A percentile compares a stretch with the other conserved stretches of the same genome.
These are phyloP conservation scores for Didymella pomorum DNA, from an alignment of 2,329 filamentous ascomycete genomes.

Conservation along the genomic window DNA sequence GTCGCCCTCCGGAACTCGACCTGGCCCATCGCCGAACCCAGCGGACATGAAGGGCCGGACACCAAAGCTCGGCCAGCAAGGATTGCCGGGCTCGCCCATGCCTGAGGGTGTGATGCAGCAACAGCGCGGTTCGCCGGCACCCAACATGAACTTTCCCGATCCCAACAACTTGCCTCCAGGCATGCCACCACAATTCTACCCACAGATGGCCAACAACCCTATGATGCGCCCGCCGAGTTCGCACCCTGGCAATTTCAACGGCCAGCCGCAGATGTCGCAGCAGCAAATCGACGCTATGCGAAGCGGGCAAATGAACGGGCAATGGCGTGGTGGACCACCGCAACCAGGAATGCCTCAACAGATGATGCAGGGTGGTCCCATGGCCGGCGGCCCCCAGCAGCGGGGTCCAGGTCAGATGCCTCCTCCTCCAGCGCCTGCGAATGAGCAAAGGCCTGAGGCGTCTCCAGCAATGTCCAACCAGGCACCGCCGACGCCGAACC, in stretches of 20 bases:
- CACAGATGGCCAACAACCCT: slow-evolving; percentile 44
- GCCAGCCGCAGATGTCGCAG: slow-evolving; percentile 69
- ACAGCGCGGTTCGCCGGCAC: slow-evolving; percentile 67
- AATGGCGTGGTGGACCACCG: slow-evolving; percentile 39
- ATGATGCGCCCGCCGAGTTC: slow-evolving; percentile 65
- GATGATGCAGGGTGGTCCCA: slow-evolving; percentile 56
- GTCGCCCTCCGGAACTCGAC: slow-evolving; percentile 72
- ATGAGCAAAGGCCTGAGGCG: slow-evolving; percentile 55
- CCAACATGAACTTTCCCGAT: slow-evolving; percentile 60
- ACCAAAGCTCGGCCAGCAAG: slow-evolving; percentile 74
- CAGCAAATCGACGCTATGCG: slow-evolving; percentile 59
- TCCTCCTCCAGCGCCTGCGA: slow-evolving; percentile 57
- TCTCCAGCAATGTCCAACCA: slow-evolving; percentile 56
- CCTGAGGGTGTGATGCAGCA: slow-evolving; percentile 73
- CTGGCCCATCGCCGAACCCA: slow-evolving; percentile 78
- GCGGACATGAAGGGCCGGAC: slow-evolving; percentile 80
- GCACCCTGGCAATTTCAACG: slow-evolving; percentile 64
- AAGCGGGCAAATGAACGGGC: slow-evolving; percentile 32
- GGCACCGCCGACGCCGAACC: slow-evolving; percentile 79
- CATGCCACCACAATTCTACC: slow-evolving; percentile 51
- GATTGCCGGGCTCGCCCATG: slow-evolving; percentile 72
- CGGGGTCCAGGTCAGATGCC: slow-evolving; percentile 62
- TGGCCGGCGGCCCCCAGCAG: slow-evolving; percentile 74
- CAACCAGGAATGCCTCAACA: slow-evolving; percentile 62
- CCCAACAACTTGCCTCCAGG: slow-evolving; percentile 49